Conservation (phyloP, 352 stramenopile genomes). For the Phytophthora boehmeriae region DNA sequence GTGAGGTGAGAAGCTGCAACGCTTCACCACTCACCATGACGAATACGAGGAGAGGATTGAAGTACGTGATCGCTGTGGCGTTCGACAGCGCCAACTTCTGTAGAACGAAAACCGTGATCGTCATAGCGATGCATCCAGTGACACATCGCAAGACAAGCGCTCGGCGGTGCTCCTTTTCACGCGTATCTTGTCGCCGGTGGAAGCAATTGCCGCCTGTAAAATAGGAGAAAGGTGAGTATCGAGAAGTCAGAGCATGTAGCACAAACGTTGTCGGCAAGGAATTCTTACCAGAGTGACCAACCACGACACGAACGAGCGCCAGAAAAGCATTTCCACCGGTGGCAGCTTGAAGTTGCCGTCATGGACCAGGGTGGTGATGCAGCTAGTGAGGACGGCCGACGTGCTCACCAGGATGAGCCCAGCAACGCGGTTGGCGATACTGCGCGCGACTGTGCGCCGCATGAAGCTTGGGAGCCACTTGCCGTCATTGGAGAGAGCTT, state of each 20-base stretch:
- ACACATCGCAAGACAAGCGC: slow-evolving; percentile 48
- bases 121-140: slow-evolving; percentile 51
- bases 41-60: slow-evolving; percentile 67
- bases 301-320: slow-evolving; percentile 60
- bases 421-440: slow-evolving; percentile 34
- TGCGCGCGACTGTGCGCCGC: slow-evolving; percentile 30
- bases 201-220: slow-evolving; percentile 42
- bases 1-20: background rate
- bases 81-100: slow-evolving; percentile 65
- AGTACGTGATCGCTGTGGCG: slow-evolving; percentile 68
- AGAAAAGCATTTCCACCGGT: slow-evolving; percentile 72
- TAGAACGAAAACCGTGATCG: slow-evolving; percentile 60
- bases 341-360: slow-evolving; percentile 53
- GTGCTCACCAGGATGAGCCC: slow-evolving; percentile 48
- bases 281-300: slow-evolving; percentile 52
- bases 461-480: slow-evolving; percentile 41
- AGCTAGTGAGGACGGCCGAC: slow-evolving; percentile 64
- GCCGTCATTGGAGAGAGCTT: slow-evolving; percentile 26
- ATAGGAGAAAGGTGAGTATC: background rate
- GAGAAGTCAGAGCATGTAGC: background rate
- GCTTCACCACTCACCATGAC: slow-evolving; percentile 39
- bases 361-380: slow-evolving; percentile 68
- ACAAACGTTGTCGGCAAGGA: background rate
- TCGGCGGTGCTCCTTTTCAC: slow-evolving; percentile 47
- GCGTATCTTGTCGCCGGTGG: slow-evolving; percentile 27